Evolutionary conservation across 1,139 yeast species (phyloP), one percentile per base, ranked within the genome.

Genomic region (Hyphopichia khmerensis): DNA sequence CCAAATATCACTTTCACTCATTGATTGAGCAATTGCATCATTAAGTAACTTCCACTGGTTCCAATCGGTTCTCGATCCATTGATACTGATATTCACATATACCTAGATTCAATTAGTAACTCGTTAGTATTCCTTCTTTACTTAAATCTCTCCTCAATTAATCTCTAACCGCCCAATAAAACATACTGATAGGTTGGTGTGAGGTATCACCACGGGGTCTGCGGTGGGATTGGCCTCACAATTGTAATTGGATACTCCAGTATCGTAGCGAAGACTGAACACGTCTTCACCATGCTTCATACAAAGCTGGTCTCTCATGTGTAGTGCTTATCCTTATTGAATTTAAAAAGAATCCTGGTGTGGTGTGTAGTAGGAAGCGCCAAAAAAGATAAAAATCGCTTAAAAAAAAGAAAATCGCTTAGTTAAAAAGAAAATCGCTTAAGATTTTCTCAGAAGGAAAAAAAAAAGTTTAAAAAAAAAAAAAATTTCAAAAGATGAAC

Each of bases 1-100:
- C 66, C 65, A 63, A 30, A 55, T 36, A 3, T 40, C 33, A 10
- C 53, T 36, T 9, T 43, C 34, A 19, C 13, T 21, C 32, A 38
- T 8, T 13, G 36, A 33, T 4, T 17, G 36, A 5, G 36, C 26
- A 21, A 36, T 36, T 4, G 33, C 39, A 10, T 29, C 33, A 18
- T 27, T 27, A 23, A 36, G 33, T 14, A 10, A n/a, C n/a, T 14
- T 24, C 18, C 13, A 33, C 9, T n/a, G 26, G n/a, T 4, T 6
- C 27, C 16, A 18, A n/a, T 31, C 31, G 3, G 30, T 31, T 2
- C 21, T 19, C 3, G 6, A 18, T 1, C 39, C 39, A 23, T 37
- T 37, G 30, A 37, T 31, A 10, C 31, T 37, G 9, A 37, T 18
- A 21, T 37, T 31, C 8, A 37, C 19, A 16, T 21, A 37, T 6